These are phyloP conservation scores for Pseudogymnoascus sp. DNA, from an alignment of 2,329 filamentous ascomycete genomes.

Conservation along the genomic window DNA sequence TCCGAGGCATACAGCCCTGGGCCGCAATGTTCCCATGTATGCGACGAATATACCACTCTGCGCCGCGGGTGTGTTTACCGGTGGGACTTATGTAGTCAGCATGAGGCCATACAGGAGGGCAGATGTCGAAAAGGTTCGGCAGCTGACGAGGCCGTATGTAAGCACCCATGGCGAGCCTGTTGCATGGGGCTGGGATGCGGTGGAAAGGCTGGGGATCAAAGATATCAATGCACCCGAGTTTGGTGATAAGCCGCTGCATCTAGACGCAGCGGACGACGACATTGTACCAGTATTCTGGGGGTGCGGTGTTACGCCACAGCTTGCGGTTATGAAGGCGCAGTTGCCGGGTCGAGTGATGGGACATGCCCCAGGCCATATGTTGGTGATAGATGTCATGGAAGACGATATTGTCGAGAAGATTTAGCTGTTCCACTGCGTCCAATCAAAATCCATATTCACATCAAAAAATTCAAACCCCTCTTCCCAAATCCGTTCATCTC, in stretches of 20 bases:
- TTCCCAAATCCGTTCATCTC: slow-evolving; percentile 36
- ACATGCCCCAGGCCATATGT: slow-evolving; percentile 57
- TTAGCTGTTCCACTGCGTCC: slow-evolving; percentile 12
- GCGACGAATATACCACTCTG: slow-evolving; percentile 48
- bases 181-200: slow-evolving; percentile 56
- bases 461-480: slow-evolving; percentile 34
- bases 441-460: slow-evolving; percentile 33
- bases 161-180: slow-evolving; percentile 58
- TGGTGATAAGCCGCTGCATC: slow-evolving; percentile 41
- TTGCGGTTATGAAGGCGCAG: slow-evolving; percentile 51
- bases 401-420: slow-evolving; percentile 28
- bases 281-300: slow-evolving; percentile 55
- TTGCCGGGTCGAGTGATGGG: slow-evolving; percentile 51
- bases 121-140: slow-evolving; percentile 46
- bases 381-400: slow-evolving; percentile 47
- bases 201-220: slow-evolving; percentile 44
- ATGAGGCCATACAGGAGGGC: slow-evolving; percentile 51
- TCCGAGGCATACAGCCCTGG: slow-evolving; percentile 42
- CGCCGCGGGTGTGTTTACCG: slow-evolving; percentile 51
- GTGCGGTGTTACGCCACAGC: slow-evolving; percentile 60
- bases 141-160: slow-evolving; percentile 47
- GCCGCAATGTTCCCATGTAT: slow-evolving; percentile 55
- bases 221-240: slow-evolving; percentile 49
- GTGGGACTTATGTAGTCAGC: slow-evolving; percentile 50
- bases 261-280: slow-evolving; percentile 35